These are phyloP conservation scores for Sporisorium exsertum DNA, from an alignment of 1,284 basidiomycete genomes.

Conservation along the genomic window DNA sequence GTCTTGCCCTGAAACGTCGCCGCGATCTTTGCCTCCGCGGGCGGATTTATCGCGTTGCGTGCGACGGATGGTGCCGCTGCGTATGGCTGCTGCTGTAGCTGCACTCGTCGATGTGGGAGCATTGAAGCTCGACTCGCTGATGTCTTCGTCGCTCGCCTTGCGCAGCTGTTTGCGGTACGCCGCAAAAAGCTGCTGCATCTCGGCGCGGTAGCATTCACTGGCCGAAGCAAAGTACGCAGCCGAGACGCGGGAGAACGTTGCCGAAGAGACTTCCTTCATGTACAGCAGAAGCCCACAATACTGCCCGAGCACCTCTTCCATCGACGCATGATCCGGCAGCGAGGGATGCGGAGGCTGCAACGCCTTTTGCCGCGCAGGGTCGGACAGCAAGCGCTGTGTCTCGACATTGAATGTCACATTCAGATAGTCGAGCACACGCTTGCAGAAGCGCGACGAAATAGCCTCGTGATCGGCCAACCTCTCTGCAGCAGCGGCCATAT, in stretches of 20 bases:
- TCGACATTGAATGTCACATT: conserved; percentile 82
- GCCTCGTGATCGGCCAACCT: conserved; percentile 87
- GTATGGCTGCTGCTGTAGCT: conserved; percentile 36
- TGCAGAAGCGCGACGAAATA: conserved; percentile 89
- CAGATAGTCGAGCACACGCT: conserved; percentile 87
- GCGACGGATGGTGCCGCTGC: conserved; percentile 53
- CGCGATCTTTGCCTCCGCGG: conserved; percentile 15
- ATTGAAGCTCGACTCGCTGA: conserved; percentile 43
- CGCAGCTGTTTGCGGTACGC: conserved; percentile 48
- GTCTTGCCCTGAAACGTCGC: conserved; percentile 70
- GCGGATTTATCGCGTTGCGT: conserved; percentile 31
- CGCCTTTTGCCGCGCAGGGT: conserved; percentile 44
- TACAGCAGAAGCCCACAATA: conserved; percentile 93
- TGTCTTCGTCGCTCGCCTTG: conserved; percentile 56
- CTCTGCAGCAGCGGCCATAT: conserved; percentile 86
- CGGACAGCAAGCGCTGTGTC: conserved; percentile 44
- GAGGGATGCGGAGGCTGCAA: conserved; percentile 52
- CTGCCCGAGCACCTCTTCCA: conserved; percentile 85
- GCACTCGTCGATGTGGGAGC: conserved; percentile 13
- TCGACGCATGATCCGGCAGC: conserved; percentile 53
- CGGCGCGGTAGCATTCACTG: conserved; percentile 56
- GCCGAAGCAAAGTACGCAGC: conserved; percentile 58
- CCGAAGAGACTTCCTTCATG: conserved; percentile 83
- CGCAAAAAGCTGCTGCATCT: conserved; percentile 57
- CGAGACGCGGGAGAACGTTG: conserved; percentile 58